phyloP scores from a whole-genome alignment of 148 eudicot species.

The Persicaria tinctoria region DNA sequence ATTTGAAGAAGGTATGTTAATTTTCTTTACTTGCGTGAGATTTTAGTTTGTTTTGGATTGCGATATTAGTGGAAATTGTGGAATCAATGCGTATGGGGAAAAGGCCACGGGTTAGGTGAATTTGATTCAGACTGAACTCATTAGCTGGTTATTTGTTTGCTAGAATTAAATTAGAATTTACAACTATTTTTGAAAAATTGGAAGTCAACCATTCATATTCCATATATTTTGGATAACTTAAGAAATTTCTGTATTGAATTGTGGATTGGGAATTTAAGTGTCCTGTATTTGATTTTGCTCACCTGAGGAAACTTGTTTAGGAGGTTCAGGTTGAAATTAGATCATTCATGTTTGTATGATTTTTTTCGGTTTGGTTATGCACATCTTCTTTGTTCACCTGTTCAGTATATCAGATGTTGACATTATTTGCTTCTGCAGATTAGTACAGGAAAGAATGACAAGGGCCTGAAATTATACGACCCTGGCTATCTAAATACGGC shows the following conservation, averaged over 20 bases:
- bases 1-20: constrained; percentile 68
- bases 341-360: background rate
- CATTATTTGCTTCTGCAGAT: constrained; percentile 38
- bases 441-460: constrained; percentile 78
- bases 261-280: background rate
- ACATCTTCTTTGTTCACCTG: constrained; percentile 3
- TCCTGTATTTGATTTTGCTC: no score
- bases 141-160: background rate
- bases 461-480: constrained; percentile 90
- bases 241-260: background rate
- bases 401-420: background rate
- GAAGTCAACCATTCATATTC: background rate
- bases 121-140: no score
- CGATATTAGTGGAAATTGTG: no score
- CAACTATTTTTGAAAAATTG: background rate
- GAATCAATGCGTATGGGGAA: no score
- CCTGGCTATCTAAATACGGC: constrained; percentile 99
- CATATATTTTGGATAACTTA: background rate
- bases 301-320: no score
- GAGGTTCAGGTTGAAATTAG: background rate
- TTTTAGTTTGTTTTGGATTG: background rate
- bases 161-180: background rate
- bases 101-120: no score
- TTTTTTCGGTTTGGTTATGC: background rate
- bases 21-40: constrained; percentile 7